Conservation (phyloP, 2,329 filamentous ascomycete species). For the Fusarium foetens region DNA sequence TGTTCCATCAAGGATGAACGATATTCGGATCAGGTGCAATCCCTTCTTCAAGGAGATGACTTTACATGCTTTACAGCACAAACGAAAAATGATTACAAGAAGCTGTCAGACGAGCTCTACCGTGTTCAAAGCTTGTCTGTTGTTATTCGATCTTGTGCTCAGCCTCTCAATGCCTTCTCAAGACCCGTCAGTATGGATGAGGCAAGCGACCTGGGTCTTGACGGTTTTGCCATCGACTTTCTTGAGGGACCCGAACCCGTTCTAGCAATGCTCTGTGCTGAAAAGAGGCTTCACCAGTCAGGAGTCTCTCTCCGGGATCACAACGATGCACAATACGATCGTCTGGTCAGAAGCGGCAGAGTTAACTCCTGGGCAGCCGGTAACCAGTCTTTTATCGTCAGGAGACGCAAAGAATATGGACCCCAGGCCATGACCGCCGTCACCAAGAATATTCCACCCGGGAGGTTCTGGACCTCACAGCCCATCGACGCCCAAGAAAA, state of each 20-base stretch:
- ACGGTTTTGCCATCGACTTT: constrained; percentile 82
- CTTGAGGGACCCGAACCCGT: constrained; percentile 84
- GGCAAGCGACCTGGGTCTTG: constrained; percentile 71
- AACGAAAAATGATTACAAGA: constrained; percentile 77
- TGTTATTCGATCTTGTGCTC: constrained; percentile 72
- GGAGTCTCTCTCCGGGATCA: constrained; percentile 73
- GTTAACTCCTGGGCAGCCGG: constrained; percentile 78
- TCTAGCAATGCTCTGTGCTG: constrained; percentile 86
- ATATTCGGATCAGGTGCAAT: constrained; percentile 68
- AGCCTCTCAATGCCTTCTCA: constrained; percentile 64
- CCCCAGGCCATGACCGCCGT: constrained; percentile 75
- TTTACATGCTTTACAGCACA: constrained; percentile 80
- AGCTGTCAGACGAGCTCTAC: constrained; percentile 73
- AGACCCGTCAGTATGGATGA: constrained; percentile 66
- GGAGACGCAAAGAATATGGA: constrained; percentile 83
- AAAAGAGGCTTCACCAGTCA: constrained; percentile 73
- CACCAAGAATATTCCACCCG: constrained; percentile 68
- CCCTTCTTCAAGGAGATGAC: constrained; percentile 61
- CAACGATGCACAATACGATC: constrained; percentile 73
- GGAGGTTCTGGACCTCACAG: constrained; percentile 79
- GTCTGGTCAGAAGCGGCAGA: constrained; percentile 65
- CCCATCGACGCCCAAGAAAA: constrained; percentile 76
- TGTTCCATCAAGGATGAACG: constrained; percentile 80
- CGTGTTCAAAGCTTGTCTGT: constrained; percentile 74
- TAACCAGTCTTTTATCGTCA: constrained; percentile 70